These are phyloP conservation scores for Thalassiosira allenii DNA, from an alignment of 352 stramenopile species.

Conservation along the genomic window DNA sequence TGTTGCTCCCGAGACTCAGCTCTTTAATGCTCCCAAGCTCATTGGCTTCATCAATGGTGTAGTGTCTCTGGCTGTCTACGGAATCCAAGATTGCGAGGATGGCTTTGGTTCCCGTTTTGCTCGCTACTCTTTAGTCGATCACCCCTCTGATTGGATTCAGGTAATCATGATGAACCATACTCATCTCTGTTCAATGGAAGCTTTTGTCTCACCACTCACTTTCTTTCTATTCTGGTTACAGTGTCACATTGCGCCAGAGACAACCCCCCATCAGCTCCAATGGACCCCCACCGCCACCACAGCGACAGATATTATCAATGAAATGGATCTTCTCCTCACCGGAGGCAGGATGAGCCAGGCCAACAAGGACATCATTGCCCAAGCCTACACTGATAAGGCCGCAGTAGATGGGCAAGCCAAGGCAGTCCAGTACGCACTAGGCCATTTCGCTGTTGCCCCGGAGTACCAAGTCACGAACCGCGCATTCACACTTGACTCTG, in stretches of 20 bases:
- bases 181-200: neutral
- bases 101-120: slow-evolving; percentile 56
- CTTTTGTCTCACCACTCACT: no score
- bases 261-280: slow-evolving; percentile 38
- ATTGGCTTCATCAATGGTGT: slow-evolving; percentile 69
- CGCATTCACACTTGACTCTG: neutral
- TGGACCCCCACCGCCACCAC: slow-evolving; percentile 27
- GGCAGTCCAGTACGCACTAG: slow-evolving; percentile 67
- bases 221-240: neutral
- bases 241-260: slow-evolving; percentile 11
- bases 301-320: slow-evolving; percentile 60
- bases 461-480: slow-evolving; percentile 84
- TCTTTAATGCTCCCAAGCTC: slow-evolving; percentile 61
- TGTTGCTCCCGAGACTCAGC: slow-evolving; percentile 36
- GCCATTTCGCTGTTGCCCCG: slow-evolving; percentile 54
- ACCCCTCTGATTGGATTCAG: slow-evolving; percentile 40
- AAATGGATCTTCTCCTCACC: slow-evolving; percentile 80
- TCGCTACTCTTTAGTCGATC: slow-evolving; percentile 34
- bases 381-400: slow-evolving; percentile 57
- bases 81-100: slow-evolving; percentile 56
- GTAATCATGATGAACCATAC: no score
- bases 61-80: slow-evolving; percentile 74
- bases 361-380: slow-evolving; percentile 60
- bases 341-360: slow-evolving; percentile 65
- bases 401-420: slow-evolving; percentile 12